Conservation (phyloP, 306 rosid genomes). For the Dalbergia cochinchinensis region DNA sequence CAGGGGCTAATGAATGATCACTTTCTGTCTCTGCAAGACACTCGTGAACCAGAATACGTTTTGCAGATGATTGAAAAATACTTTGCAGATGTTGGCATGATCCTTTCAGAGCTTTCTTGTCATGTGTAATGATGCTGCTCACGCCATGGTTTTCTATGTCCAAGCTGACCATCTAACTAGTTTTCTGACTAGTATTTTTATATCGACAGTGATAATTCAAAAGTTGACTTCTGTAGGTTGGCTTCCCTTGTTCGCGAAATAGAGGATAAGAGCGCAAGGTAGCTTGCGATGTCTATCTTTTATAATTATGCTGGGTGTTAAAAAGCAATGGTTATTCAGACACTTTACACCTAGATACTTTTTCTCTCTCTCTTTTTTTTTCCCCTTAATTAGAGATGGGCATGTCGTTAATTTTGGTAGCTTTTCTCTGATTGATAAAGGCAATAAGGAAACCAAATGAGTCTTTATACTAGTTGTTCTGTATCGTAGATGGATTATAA, state of each 20-base stretch:
- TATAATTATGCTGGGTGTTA: not conserved
- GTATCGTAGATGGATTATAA: not conserved
- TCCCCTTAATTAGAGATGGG: not conserved
- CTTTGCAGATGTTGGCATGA: constrained; percentile 51
- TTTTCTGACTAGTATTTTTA: constrained; percentile 17
- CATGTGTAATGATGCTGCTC: constrained; percentile 49
- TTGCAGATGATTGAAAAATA: constrained; percentile 52
- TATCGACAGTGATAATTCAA: constrained; percentile 53
- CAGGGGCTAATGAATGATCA: constrained; percentile 61
- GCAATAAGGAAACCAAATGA: not conserved
- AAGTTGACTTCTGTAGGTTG: constrained; percentile 49
- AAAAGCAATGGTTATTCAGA: not conserved
- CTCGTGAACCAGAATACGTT: constrained; percentile 44
- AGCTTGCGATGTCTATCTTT: constrained; percentile 30
- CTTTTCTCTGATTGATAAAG: not conserved
- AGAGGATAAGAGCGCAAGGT: constrained; percentile 65
- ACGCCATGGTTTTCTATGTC: constrained; percentile 33
- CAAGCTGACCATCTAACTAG: constrained; percentile 16
- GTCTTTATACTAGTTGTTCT: not conserved
- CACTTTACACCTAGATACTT: constrained; percentile 6
- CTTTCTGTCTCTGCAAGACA: constrained; percentile 47
- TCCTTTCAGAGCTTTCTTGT: constrained; percentile 53
- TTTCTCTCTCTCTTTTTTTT: not conserved
- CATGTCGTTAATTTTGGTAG: not conserved
- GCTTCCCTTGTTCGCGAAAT: constrained; percentile 51